Base-by-base conservation (phyloP, 225 moss, liverwort and hornwort genomes). In the Lunularia cruciata region DNA sequence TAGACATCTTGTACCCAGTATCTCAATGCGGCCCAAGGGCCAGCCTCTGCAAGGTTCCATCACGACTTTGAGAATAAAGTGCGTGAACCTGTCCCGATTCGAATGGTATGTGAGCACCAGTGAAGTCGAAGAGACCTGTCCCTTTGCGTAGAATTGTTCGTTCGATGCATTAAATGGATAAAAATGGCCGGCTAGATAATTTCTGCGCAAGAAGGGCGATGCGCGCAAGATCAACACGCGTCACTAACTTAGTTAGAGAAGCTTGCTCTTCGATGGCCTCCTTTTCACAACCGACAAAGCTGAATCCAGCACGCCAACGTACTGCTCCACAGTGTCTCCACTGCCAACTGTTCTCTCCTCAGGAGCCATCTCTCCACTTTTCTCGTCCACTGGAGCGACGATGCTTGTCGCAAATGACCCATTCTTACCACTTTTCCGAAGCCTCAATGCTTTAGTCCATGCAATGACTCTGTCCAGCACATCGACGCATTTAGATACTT, bases 391-490 rank as follows among this genome's bases (percentile, higher is more conserved):
- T 2, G 73, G 79, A 0, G 79, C 79, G n/a, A 79, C 73, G 33
- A 75, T 72, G 18, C 72, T 72, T 1, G 77, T 48, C 15, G 53
- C 77, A 14, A 72, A 68, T 9, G 72, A 36, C 25, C 72, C 77
- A 47, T 60, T 85, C 61, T 84, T 84, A 42, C 80, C 79, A 63
- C 81, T 84, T 33, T 62, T 72, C 13, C 77, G 65, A 42, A 77
- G 20, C 7, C 72, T 58, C 60, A 77, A 53, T 0, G 80, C 75
- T 73, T 83, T 90, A 1, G 88, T 86, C 90, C 90, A 90, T 5
- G 86, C 77, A 42, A 90, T 90, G 20, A 87, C 90, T 79, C 86
- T 80, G 75, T 90, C 88, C 40, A 90, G 83, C 63, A 90, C 90
- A 52, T 86, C 90, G 32, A 90, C 90, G 54, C 90, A 90, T 47